phyloP scores from a whole-genome alignment of 306 rosid species.

The Sicyos edulis region DNA sequence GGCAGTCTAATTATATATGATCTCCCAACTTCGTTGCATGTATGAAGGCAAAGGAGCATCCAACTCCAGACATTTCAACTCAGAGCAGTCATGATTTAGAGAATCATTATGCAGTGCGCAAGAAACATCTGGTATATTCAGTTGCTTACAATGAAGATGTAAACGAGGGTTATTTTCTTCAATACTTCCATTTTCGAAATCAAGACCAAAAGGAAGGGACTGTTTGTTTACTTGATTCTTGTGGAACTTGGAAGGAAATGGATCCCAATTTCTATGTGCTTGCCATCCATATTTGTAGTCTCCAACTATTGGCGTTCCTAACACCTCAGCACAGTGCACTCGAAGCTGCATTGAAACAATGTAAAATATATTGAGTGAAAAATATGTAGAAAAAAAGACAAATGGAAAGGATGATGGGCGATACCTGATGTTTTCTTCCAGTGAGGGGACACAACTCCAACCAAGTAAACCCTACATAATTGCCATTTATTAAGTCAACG shows the following conservation, averaged over 20 bases:
- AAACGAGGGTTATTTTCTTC: slow-evolving; percentile 52
- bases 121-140: slow-evolving; percentile 66
- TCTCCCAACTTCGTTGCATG: slow-evolving; percentile 89
- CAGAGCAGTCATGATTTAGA: slow-evolving; percentile 48
- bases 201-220: slow-evolving; percentile 63
- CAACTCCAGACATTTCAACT: slow-evolving; percentile 49
- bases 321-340: slow-evolving; percentile 85
- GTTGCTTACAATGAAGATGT: slow-evolving; percentile 85
- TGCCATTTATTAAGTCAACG: slow-evolving; percentile 18
- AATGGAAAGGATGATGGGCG: too few species aligned
- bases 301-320: slow-evolving; percentile 91
- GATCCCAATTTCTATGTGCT: slow-evolving; percentile 60
- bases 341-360: slow-evolving; percentile 51
- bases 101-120: slow-evolving; percentile 43
- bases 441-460: slow-evolving; percentile 82
- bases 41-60: slow-evolving; percentile 60
- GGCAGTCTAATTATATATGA: slow-evolving; percentile 29
- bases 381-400: neutral
- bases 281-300: slow-evolving; percentile 95
- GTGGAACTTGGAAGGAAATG: slow-evolving; percentile 21
- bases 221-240: slow-evolving; percentile 25
- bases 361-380: neutral
- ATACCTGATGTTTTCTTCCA: slow-evolving; percentile 96
- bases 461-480: slow-evolving; percentile 78
- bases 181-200: slow-evolving; percentile 59